These are phyloP conservation scores for Cladosporium sp. DNA, from an alignment of 2,329 filamentous ascomycete genomes.

Conservation along the genomic window DNA sequence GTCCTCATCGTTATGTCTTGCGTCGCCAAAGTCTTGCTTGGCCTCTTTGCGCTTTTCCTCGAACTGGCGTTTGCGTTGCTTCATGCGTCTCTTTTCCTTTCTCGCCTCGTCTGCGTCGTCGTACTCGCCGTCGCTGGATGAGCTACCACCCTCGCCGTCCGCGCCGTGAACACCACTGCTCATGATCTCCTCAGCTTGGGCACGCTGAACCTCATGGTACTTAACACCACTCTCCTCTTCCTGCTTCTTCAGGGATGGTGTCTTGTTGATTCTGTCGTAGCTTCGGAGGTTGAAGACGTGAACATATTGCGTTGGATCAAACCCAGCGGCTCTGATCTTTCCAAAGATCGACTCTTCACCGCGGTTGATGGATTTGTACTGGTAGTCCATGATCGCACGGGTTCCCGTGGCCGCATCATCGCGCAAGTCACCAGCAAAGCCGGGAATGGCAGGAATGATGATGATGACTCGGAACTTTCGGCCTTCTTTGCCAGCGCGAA, in stretches of 20 bases:
- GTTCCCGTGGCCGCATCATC: slow-evolving; percentile 80
- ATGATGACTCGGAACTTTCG: slow-evolving; percentile 90
- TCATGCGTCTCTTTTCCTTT: slow-evolving; percentile 38
- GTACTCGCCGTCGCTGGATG: slow-evolving; percentile 19
- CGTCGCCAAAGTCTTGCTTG: slow-evolving; percentile 11
- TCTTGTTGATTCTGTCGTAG: slow-evolving; percentile 88
- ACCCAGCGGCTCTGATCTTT: slow-evolving; percentile 65
- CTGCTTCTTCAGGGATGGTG: slow-evolving; percentile 63
- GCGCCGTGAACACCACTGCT: slow-evolving; percentile 63
- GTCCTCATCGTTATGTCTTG: slow-evolving; percentile 16
- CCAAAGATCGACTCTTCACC: slow-evolving; percentile 88
- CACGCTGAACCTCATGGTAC: slow-evolving; percentile 82
- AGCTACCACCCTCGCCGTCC: slow-evolving; percentile 28
- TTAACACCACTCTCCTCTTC: slow-evolving; percentile 77
- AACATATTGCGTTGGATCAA: slow-evolving; percentile 75
- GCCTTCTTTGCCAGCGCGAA: slow-evolving; percentile 72
- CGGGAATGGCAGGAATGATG: slow-evolving; percentile 84
- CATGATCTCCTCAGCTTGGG: slow-evolving; percentile 87
- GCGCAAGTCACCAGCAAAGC: slow-evolving; percentile 86
- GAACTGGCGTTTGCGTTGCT: slow-evolving; percentile 44
- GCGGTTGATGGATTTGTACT: slow-evolving; percentile 92
- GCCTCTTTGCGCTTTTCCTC: slow-evolving; percentile 38
- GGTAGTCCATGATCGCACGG: slow-evolving; percentile 95
- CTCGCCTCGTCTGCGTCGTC: slow-evolving; percentile 25
- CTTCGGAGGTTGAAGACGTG: slow-evolving; percentile 92